Conservation (phyloP, 768 basidiomycete species). For the Chalciporus piperatus region DNA sequence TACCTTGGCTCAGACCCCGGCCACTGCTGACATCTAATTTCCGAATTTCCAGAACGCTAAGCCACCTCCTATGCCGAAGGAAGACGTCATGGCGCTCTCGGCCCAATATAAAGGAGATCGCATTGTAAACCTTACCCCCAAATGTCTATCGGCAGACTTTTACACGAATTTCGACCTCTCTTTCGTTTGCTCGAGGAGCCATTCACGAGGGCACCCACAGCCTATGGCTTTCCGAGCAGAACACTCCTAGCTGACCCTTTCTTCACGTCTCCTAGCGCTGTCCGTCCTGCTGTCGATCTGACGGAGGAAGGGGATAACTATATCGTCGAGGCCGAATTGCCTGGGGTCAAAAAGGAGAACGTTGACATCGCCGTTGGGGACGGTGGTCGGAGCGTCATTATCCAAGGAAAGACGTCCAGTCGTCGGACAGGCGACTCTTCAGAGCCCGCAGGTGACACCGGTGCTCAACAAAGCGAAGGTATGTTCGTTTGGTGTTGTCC, state of each 20-base stretch:
- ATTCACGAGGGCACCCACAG: conserved; percentile 34
- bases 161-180: conserved; percentile 71
- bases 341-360: conserved; percentile 77
- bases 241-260: conserved; percentile 52
- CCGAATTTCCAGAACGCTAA: conserved; percentile 9
- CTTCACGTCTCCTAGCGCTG: conserved; percentile 31
- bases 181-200: conserved; percentile 79
- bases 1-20: conserved; percentile 15
- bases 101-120: conserved; percentile 9
- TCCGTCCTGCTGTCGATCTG: conserved; percentile 64
- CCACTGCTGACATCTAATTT: conserved; percentile 8
- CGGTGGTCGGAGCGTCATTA: conserved; percentile 65
- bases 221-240: conserved; percentile 29
- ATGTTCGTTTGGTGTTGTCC: neutral
- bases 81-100: conserved; percentile 8
- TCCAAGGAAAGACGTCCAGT: conserved; percentile 58
- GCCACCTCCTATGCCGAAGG: conserved; percentile 9
- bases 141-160: conserved; percentile 69
- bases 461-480: conserved; percentile 28
- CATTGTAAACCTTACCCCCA: conserved; percentile 4
- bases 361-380: conserved; percentile 69
- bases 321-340: conserved; percentile 72
- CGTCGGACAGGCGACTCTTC: conserved; percentile 19
- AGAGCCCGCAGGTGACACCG: conserved; percentile 15
- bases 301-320: conserved; percentile 64